Evolutionary conservation across 2,329 filamentous ascomycete genomes (phyloP).

Genomic region (Karstenula rhodostoma): DNA sequence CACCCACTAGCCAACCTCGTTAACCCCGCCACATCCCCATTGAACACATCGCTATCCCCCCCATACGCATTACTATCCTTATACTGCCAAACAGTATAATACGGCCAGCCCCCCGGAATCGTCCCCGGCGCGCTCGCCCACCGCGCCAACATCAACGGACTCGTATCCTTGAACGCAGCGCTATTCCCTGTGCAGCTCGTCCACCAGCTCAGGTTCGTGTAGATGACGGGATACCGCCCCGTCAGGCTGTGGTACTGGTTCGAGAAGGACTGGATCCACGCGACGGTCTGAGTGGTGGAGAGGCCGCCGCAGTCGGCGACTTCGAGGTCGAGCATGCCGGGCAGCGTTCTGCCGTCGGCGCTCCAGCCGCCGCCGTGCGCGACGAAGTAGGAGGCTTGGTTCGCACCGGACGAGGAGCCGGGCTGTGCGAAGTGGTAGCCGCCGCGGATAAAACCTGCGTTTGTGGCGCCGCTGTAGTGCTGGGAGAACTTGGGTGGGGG

Average conservation of each 20-base stretch:
- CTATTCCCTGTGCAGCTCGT: conserved; percentile 61
- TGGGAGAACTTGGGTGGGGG: conserved; percentile 52
- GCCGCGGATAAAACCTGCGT: conserved; percentile 63
- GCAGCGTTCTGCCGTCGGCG: conserved; percentile 62
- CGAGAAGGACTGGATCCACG: conserved; percentile 48
- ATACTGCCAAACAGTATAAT: conserved; percentile 65
- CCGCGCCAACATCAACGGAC: conserved; percentile 59
- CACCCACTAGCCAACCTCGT: conserved; percentile 41
- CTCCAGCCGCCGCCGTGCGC: conserved; percentile 64
- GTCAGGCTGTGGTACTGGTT: conserved; percentile 55
- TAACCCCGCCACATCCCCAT: conserved; percentile 52
- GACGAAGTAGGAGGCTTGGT: conserved; percentile 63
- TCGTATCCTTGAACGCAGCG: conserved; percentile 56
- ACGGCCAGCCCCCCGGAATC: conserved; percentile 62
- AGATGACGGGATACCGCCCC: conserved; percentile 62
- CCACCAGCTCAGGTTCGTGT: conserved; percentile 65
- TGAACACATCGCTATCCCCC: conserved; percentile 63
- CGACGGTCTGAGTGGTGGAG: conserved; percentile 51
- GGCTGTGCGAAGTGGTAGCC: conserved; percentile 66
- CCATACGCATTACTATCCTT: conserved; percentile 58
- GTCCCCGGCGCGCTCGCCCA: conserved; percentile 55
- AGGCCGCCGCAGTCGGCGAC: conserved; percentile 20
- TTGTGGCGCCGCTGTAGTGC: conserved; percentile 61
- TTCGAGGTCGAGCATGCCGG: conserved; percentile 62
- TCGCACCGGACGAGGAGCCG: conserved; percentile 52